Evolutionary conservation across 148 eudicot genomes (phyloP).

Genomic region (Fagopyrum homotropicum): DNA sequence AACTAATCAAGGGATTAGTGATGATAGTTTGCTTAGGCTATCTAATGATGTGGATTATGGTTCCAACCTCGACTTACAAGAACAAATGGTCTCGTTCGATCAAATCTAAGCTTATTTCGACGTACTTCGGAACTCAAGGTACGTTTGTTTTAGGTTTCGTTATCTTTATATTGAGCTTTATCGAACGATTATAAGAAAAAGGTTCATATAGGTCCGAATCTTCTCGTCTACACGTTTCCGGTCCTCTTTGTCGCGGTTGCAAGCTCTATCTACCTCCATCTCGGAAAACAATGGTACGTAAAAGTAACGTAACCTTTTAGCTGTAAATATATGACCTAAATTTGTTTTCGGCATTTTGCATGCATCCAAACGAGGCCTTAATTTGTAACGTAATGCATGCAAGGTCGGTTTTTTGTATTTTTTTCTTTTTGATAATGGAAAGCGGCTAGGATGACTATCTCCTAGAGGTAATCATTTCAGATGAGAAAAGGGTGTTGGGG

Average conservation of each 20-base stretch:
- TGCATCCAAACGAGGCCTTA: no score
- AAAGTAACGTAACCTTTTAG: no score
- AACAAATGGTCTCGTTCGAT: slow-evolving; percentile 34
- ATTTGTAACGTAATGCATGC: no score
- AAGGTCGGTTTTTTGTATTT: no score
- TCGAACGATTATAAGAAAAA: background rate
- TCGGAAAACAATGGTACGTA: slow-evolving; percentile 27
- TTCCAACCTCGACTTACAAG: slow-evolving; percentile 36
- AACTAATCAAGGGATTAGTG: slow-evolving; percentile 16
- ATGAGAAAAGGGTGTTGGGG: no score
- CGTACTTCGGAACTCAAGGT: slow-evolving; percentile 69
- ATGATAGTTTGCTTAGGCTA: slow-evolving; percentile 36
- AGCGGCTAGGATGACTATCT: no score
- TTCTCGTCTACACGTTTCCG: slow-evolving; percentile 66
- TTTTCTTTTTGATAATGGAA: no score
- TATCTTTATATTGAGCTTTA: background rate
- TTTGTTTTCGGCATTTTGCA: no score
- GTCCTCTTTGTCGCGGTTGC: slow-evolving; percentile 55
- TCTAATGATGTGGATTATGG: slow-evolving; percentile 42
- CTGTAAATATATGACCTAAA: no score
- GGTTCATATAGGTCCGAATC: slow-evolving; percentile 31
- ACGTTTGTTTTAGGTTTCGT: background rate
- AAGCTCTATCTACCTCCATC: slow-evolving; percentile 52
- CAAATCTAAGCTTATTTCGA: slow-evolving; percentile 26
- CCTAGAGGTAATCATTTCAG: no score